A percentile compares a stretch with the other conserved stretches of the same genome.
phyloP scores from a whole-genome alignment of 805 yeast genomes.

The Metschnikowia koreensis region DNA sequence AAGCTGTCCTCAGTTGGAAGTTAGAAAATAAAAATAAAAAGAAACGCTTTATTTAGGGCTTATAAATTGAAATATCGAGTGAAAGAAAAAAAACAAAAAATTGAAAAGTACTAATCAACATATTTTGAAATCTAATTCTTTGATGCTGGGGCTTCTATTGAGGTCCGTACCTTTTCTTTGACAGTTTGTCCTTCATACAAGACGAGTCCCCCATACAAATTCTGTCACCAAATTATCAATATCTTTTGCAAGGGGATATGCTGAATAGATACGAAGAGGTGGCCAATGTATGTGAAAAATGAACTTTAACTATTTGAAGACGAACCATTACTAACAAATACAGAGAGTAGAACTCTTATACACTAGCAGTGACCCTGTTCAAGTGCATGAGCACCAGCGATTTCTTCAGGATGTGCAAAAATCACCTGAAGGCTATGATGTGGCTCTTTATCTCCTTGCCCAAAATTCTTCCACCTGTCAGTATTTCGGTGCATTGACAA shows the following conservation, averaged over 20 bases:
- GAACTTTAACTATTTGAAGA: background rate
- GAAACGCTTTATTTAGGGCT: too few species aligned
- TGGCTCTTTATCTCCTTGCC: conserved; percentile 55
- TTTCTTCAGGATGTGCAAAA: conserved; percentile 59
- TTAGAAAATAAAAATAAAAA: too few species aligned
- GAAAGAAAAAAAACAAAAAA: too few species aligned
- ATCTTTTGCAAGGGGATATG: background rate
- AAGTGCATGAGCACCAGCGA: conserved; percentile 47
- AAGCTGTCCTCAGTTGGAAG: too few species aligned
- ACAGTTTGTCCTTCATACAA: background rate
- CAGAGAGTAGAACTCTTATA: conserved; percentile 46
- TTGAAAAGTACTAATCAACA: too few species aligned
- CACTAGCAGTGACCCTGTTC: conserved; percentile 35
- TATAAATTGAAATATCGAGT: too few species aligned
- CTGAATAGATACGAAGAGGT: conserved; percentile 10
- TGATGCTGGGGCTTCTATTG: too few species aligned
- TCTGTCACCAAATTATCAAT: background rate
- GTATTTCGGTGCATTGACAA: conserved; percentile 81
- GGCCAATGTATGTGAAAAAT: conserved; percentile 9
- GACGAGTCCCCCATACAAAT: background rate
- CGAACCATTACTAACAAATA: background rate
- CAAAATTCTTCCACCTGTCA: conserved; percentile 47
- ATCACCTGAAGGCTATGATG: conserved; percentile 50
- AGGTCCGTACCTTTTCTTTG: background rate
- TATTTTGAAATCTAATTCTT: too few species aligned